A percentile compares a stretch with the other conserved stretches of the same genome.
phyloP scores from a whole-genome alignment of 345 rosid genomes.

The Eucalyptus caleyi region DNA sequence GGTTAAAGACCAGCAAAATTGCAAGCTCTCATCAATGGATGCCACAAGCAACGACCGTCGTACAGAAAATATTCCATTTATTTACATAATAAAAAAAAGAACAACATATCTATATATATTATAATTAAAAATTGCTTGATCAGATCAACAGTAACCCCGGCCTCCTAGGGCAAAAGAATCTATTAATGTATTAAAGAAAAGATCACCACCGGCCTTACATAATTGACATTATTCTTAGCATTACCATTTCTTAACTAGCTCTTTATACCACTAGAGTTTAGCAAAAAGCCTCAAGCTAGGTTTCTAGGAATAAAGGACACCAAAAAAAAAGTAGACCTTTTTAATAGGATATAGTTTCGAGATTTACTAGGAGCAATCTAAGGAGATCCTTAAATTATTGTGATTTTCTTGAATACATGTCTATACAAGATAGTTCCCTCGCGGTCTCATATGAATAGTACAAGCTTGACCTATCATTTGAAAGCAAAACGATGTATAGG shows the following conservation, averaged over 20 bases:
- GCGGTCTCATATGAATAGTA: not conserved
- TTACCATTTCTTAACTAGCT: not conserved
- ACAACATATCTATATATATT: not conserved
- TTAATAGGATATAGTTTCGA: not conserved
- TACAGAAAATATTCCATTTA: not conserved
- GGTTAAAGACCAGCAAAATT: not conserved
- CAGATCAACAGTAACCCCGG: not conserved
- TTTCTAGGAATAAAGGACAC: not conserved
- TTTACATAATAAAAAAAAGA: not conserved
- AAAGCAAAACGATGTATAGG: not conserved
- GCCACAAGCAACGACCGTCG: not conserved
- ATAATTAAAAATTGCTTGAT: not conserved
- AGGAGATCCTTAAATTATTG: not conserved
- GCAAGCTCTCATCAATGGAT: not conserved
- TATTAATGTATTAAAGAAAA: not conserved
- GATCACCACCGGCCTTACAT: not conserved
- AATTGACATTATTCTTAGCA: not conserved
- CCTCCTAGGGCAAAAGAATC: not conserved
- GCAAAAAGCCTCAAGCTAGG: not conserved
- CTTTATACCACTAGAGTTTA: not conserved
- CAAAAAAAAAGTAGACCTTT: not conserved
- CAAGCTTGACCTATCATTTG: not conserved
- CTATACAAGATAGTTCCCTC: not conserved
- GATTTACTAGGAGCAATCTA: not conserved
- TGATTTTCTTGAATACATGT: not conserved